phyloP scores from a whole-genome alignment of 768 basidiomycete genomes.

The Hemileccinum rubropunctum region DNA sequence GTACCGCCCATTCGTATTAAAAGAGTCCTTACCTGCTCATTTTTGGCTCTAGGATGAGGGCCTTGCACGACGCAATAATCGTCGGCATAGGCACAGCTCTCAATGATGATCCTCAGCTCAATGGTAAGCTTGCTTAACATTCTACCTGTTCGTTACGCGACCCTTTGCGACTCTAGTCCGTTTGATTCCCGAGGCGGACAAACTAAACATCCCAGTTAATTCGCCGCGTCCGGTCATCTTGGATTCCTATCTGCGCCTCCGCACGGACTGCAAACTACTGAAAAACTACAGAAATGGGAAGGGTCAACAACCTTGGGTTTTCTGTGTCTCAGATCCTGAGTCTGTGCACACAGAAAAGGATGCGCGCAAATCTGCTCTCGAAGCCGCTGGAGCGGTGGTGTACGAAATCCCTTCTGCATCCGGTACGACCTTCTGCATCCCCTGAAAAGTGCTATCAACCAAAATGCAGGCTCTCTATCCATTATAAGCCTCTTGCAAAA shows the following conservation, averaged over 20 bases:
- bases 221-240: conserved; percentile 85
- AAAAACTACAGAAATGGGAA: conserved; percentile 54
- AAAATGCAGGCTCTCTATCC: conserved; percentile 36
- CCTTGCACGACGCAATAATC: conserved; percentile 90
- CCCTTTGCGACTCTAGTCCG: conserved; percentile 41
- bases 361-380: conserved; percentile 45
- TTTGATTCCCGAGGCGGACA: conserved; percentile 44
- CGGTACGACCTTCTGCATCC: conserved; percentile 29
- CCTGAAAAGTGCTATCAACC: neutral
- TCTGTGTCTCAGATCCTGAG: conserved; percentile 40
- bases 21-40: conserved; percentile 1
- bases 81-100: conserved; percentile 87
- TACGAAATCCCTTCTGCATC: conserved; percentile 45
- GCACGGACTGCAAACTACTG: conserved; percentile 66
- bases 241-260: conserved; percentile 70
- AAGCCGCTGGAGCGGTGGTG: conserved; percentile 65
- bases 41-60: conserved; percentile 64
- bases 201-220: conserved; percentile 34
- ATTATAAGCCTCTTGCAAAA: conserved; percentile 48
- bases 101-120: conserved; percentile 94
- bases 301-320: conserved; percentile 72
- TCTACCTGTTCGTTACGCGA: neutral
- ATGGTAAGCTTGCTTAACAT: conserved; percentile 51
- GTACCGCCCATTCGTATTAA: conserved; percentile 36
- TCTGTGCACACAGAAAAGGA: conserved; percentile 15